phyloP scores from a whole-genome alignment of 805 yeast species.

The Blastobotrys terrestris region DNA sequence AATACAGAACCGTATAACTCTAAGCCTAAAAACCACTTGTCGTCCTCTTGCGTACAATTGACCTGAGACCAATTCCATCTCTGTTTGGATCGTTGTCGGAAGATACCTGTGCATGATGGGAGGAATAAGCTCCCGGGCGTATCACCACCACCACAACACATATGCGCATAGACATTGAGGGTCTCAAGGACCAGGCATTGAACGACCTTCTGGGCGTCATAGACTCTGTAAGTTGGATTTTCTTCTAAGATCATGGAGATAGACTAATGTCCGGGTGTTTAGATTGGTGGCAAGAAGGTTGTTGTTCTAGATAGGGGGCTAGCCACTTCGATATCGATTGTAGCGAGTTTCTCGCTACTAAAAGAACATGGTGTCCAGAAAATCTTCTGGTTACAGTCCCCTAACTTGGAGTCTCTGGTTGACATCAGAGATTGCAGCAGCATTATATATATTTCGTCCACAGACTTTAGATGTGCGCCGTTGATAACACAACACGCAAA shows the following conservation, averaged over 20 bases:
- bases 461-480: conserved; percentile 5
- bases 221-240: conserved; percentile 22
- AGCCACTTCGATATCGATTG: conserved; percentile 44
- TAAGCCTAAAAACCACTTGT: too few species aligned
- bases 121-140: too few species aligned
- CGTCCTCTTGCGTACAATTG: too few species aligned
- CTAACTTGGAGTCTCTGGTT: conserved; percentile 10
- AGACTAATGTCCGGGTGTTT: too few species aligned
- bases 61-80: too few species aligned
- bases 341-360: conserved; percentile 50
- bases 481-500: conserved; percentile 19
- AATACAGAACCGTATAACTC: too few species aligned
- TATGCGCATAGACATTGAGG: conserved; percentile 10
- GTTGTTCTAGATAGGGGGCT: conserved; percentile 42
- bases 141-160: not conserved
- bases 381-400: conserved; percentile 41
- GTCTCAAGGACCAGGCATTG: conserved; percentile 17
- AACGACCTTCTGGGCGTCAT: conserved; percentile 22
- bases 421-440: not conserved
- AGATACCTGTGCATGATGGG: too few species aligned
- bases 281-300: conserved; percentile 24
- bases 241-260: too few species aligned
- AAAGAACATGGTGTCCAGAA: conserved; percentile 45
- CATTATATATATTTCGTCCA: conserved; percentile 8
- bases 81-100: too few species aligned